Percentiles rank a stretch among this genome's conserved stretches.
These are phyloP conservation scores for Lentinula guzmanii DNA, from an alignment of 768 basidiomycete genomes.

Conservation along the genomic window DNA sequence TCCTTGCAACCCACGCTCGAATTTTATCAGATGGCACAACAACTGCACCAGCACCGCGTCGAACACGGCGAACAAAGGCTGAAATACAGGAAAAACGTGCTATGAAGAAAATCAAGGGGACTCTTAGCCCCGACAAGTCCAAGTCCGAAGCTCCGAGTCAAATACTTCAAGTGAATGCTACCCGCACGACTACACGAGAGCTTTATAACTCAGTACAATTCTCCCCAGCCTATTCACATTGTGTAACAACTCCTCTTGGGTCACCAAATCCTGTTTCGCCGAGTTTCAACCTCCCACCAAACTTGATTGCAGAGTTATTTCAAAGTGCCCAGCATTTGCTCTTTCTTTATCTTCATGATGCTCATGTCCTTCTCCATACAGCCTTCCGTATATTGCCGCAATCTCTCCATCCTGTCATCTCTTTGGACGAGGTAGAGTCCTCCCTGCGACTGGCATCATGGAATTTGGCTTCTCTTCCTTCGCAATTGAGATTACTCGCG, in stretches of 20 bases:
- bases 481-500: constrained; percentile 1
- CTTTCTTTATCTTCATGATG: not conserved
- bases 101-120: too few species aligned
- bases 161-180: too few species aligned
- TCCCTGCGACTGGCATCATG: not conserved
- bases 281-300: not conserved
- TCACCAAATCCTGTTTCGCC: not conserved
- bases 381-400: not conserved
- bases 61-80: not conserved
- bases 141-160: not conserved
- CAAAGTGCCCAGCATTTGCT: not conserved
- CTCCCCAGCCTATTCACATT: not conserved
- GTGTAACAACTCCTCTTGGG: too few species aligned
- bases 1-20: not conserved
- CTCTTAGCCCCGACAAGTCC: not conserved
- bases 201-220: not conserved
- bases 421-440: not conserved
- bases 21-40: not conserved
- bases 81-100: not conserved
- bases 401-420: not conserved
- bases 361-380: not conserved
- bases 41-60: constrained; percentile 1
- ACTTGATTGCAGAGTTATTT: not conserved
- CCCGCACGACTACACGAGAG: not conserved
- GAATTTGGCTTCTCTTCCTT: constrained; percentile 1